phyloP scores from a whole-genome alignment of 345 rosid genomes.

The Eucalyptus urophylla region DNA sequence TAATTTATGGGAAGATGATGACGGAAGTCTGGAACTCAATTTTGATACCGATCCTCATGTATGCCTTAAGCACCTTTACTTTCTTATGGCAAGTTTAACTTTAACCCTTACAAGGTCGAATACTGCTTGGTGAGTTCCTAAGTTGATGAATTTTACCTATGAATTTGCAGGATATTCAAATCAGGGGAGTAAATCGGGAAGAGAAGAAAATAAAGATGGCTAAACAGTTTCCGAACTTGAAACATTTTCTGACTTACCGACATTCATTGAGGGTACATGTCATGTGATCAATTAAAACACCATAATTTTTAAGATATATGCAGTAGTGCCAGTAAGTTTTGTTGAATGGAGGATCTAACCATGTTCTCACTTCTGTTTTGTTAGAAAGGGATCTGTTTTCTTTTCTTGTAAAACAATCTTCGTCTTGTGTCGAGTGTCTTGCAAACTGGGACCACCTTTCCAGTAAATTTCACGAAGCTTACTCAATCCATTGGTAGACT shows the following conservation, averaged over 20 bases:
- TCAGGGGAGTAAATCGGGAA: constrained; percentile 57
- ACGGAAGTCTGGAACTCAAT: constrained; percentile 53
- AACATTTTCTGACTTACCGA: constrained; percentile 46
- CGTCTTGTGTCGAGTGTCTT: background rate
- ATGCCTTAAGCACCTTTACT: background rate
- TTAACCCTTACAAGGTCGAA: background rate
- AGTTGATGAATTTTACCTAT: background rate
- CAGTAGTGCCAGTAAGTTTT: background rate
- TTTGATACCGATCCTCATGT: constrained; percentile 52
- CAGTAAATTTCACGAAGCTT: background rate
- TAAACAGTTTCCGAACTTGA: constrained; percentile 35
- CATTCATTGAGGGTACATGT: constrained; percentile 58
- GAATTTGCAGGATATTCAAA: constrained; percentile 57
- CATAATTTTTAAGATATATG: background rate
- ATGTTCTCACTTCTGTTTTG: background rate
- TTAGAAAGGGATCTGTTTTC: background rate
- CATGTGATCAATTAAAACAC: background rate
- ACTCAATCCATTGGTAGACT: background rate
- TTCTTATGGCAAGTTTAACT: background rate
- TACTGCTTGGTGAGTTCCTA: background rate
- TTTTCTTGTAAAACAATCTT: background rate
- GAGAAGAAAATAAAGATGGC: constrained; percentile 59
- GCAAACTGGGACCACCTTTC: background rate
- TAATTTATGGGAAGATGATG: constrained; percentile 83
- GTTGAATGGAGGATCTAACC: background rate